Conservation (phyloP, 2,329 filamentous ascomycete species). For the Penicillium decumbens region DNA sequence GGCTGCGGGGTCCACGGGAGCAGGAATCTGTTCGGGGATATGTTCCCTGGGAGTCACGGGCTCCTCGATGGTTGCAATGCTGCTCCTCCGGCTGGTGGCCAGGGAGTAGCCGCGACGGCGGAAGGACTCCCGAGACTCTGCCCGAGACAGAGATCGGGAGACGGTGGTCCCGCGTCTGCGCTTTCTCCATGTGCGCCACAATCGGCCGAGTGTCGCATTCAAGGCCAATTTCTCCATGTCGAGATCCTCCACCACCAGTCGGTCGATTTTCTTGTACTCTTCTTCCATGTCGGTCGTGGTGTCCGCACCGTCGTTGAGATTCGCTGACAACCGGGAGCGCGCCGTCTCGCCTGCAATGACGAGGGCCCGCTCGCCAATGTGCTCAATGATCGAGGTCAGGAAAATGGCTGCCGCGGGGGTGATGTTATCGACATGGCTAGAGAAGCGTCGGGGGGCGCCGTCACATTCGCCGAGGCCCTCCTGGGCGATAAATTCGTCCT, state of each 20-base stretch:
- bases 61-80: slow-evolving; percentile 35
- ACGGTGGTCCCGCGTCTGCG: slow-evolving; percentile 43
- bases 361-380: slow-evolving; percentile 84
- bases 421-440: slow-evolving; percentile 59
- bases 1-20: slow-evolving; percentile 28
- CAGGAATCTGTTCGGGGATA: slow-evolving; percentile 4
- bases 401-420: slow-evolving; percentile 94
- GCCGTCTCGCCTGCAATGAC: slow-evolving; percentile 83
- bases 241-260: slow-evolving; percentile 76
- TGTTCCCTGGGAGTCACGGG: slow-evolving; percentile 17
- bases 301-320: slow-evolving; percentile 52
- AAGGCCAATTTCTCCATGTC: slow-evolving; percentile 93
- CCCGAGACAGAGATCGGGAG: slow-evolving; percentile 40
- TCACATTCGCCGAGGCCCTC: slow-evolving; percentile 63
- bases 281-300: slow-evolving; percentile 48
- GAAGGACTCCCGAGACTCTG: slow-evolving; percentile 42
- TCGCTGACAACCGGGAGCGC: slow-evolving; percentile 40
- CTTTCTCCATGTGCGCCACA: slow-evolving; percentile 97
- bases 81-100: slow-evolving; percentile 36
- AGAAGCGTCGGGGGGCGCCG: slow-evolving; percentile 54
- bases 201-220: slow-evolving; percentile 77
- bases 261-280: slow-evolving; percentile 49
- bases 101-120: slow-evolving; percentile 28
- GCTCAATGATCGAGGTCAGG: slow-evolving; percentile 88
- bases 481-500: slow-evolving; percentile 79